Base-by-base conservation (phyloP, 208 protist species). In the Leptomonas pyrrhocoris region DNA sequence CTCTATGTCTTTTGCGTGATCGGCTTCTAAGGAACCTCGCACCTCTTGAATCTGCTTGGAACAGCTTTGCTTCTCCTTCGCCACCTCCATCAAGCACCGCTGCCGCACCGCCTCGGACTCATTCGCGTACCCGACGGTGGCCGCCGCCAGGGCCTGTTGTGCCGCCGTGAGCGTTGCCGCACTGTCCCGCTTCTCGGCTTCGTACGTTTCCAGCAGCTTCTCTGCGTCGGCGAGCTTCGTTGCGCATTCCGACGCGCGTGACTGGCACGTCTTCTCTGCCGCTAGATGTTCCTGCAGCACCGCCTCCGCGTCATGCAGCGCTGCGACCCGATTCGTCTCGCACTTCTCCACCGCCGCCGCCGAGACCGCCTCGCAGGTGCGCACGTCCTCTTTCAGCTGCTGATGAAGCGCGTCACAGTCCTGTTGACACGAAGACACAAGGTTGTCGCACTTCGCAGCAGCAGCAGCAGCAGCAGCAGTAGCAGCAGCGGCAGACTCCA, bases 51-150 rank as follows among this genome's bases (percentile, higher is more conserved):
- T 5, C 4, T n/a, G 30, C 21, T 43, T 42, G 0, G 65, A 25
- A 36, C 54, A 59, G 53, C 66, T 55, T 30, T 51, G 15, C 31
- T 15, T 16, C 12, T 31, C 58, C 30, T 36, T 16, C 2, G 45
- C 46, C 58, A 81, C 45, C 19, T 45, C 56, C 9, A 42, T 46
- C 13, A 11, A 36, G 30, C 63, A 77, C 48, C 48, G 50, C 63
- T 63, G 63, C 69, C 19, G 13, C 53, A 63, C 69, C 48, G 19
- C 51, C 25, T 68, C 61, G 13, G 50, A 64, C 42, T 62, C 46
- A 30, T 43, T 57, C 53, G 63, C 45, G 8, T 40, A 34, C 12
- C 30, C 68, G 28, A 23, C 53, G n/a, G 53, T 38, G 18, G 56
- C 69, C 15, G 55, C 46, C 42, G 53, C 16, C 6, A 46, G 21